Percentiles rank a stretch among this genome's conserved stretches.
Conservation (phyloP, 1,284 basidiomycete genomes). For the Testicularia cyperi region DNA sequence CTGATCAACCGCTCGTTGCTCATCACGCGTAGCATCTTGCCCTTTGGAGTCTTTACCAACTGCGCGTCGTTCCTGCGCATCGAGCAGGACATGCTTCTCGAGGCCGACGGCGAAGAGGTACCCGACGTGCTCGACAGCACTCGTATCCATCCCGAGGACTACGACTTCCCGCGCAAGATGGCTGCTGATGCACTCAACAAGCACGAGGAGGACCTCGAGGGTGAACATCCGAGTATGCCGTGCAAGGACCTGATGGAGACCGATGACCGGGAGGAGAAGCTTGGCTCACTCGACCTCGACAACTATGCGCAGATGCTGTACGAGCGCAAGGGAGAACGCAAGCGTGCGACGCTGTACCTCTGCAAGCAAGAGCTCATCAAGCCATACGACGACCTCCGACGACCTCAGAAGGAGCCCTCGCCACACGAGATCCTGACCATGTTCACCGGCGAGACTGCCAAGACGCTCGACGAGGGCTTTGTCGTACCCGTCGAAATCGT, state of each 20-base stretch:
- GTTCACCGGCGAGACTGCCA: slow-evolving; percentile 87
- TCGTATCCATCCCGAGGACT: slow-evolving; percentile 96
- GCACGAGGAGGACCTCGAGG: slow-evolving; percentile 58
- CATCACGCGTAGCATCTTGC: slow-evolving; percentile 39
- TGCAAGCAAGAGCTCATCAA: slow-evolving; percentile 73
- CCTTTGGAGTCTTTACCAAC: slow-evolving; percentile 53
- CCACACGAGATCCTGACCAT: slow-evolving; percentile 86
- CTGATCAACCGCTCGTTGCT: slow-evolving; percentile 55
- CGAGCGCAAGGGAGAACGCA: slow-evolving; percentile 64
- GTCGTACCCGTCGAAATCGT: slow-evolving; percentile 81
- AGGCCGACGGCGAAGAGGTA: slow-evolving; percentile 69
- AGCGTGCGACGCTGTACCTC: slow-evolving; percentile 72
- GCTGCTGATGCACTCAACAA: slow-evolving; percentile 93
- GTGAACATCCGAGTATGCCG: slow-evolving; percentile 50
- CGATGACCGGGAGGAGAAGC: slow-evolving; percentile 74
- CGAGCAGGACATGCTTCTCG: slow-evolving; percentile 57
- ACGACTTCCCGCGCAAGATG: slow-evolving; percentile 97
- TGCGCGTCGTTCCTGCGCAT: slow-evolving; percentile 78
- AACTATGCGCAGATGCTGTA: slow-evolving; percentile 88
- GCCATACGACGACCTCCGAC: slow-evolving; percentile 80
- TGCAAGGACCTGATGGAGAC: slow-evolving; percentile 76
- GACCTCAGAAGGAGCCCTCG: slow-evolving; percentile 69
- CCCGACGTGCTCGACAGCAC: slow-evolving; percentile 93
- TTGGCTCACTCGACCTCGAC: slow-evolving; percentile 89
- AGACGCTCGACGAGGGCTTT: slow-evolving; percentile 76